Base-by-base conservation (phyloP, 768 basidiomycete species). In the Tulasnella sp. region DNA sequence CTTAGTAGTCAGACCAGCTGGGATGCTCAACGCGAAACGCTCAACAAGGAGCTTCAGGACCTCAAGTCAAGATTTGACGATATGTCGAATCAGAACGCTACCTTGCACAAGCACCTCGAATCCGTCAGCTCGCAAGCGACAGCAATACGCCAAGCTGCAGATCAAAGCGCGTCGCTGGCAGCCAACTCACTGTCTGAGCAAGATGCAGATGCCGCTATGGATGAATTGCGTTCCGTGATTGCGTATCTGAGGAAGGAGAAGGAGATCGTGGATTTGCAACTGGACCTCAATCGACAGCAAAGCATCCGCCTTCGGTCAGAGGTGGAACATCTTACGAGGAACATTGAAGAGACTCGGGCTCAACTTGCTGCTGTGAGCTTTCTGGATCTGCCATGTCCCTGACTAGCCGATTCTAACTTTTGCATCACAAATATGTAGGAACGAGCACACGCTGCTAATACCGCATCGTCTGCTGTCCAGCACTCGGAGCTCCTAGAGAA, bases 241-340 rank as follows among this genome's bases (percentile, higher is more conserved):
- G 77, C 82, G 2, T 92, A 87, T 70, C 73, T 93, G 31, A 79
- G 91, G 43, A 89, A 85, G 66, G 91, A 92, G 75, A 92, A 93
- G 71, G 89, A 92, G 68, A 90, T 93, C 53, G 84, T 88, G 46
- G 90, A 93, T 64, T 78, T 92, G 30, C 88, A 92, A 63, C 76
- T 90, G 24, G 87, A 92, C 65, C 79, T 92, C 49, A 78, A 83
- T 74, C 85, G 79, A 67, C 80, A 82, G 65, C 89, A 92, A 72
- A 87, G 78, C 63, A 71, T 79, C 8, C 79, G 89, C 3, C 69
- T 89, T 53, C 87, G 85, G 68, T 71, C 78, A 19, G 85, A 92
- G 66, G 78, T 87, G 25, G 88, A 91, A 4, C 83, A 86, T 65
- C 68, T 90, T 43, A 75, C 77, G 15, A 81, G 82, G 62, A 80